These are phyloP conservation scores for Alternaria atra DNA, from an alignment of 2,329 filamentous ascomycete species.

Conservation along the genomic window DNA sequence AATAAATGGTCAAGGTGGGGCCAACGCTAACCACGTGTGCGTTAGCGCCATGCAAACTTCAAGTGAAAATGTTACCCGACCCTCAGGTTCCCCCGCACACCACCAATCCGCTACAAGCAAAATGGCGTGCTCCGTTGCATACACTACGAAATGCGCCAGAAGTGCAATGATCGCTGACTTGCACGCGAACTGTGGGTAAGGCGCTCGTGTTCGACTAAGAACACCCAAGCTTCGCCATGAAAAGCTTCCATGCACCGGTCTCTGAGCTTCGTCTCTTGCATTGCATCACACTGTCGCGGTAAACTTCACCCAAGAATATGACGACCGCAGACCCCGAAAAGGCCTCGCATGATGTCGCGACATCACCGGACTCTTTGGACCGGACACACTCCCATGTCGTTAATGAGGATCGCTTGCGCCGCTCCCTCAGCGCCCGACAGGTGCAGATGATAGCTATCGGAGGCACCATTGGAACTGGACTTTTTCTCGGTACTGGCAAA, in stretches of 20 bases:
- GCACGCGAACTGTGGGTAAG: slow-evolving; percentile 14
- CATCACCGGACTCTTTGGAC: slow-evolving; percentile 21
- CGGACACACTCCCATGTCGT: slow-evolving; percentile 21
- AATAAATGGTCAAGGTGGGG: not conserved
- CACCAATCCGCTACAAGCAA: slow-evolving; percentile 28
- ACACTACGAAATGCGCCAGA: slow-evolving; percentile 9
- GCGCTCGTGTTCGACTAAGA: slow-evolving; percentile 2
- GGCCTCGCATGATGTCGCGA: slow-evolving; percentile 16
- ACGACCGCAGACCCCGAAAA: slow-evolving; percentile 28
- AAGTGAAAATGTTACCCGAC: slow-evolving; percentile 5
- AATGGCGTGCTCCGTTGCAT: slow-evolving; percentile 35
- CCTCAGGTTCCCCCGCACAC: slow-evolving; percentile 2
- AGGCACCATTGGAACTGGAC: slow-evolving; percentile 67
- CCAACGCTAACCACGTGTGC: not conserved
- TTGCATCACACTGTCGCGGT: not conserved
- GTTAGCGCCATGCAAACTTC: not conserved
- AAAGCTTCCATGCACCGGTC: slow-evolving; percentile 24
- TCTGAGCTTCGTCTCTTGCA: slow-evolving; percentile 10
- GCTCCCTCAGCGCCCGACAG: slow-evolving; percentile 56
- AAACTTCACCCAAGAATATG: slow-evolving; percentile 7
- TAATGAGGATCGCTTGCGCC: slow-evolving; percentile 36
- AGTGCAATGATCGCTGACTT: slow-evolving; percentile 5
- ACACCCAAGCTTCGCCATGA: slow-evolving; percentile 32
- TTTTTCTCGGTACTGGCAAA: slow-evolving; percentile 67
- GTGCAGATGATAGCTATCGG: slow-evolving; percentile 70